Percentiles rank a stretch among this genome's conserved stretches.
These are phyloP conservation scores for Colletotrichum shisoi DNA, from an alignment of 2,329 filamentous ascomycete species.

Conservation along the genomic window DNA sequence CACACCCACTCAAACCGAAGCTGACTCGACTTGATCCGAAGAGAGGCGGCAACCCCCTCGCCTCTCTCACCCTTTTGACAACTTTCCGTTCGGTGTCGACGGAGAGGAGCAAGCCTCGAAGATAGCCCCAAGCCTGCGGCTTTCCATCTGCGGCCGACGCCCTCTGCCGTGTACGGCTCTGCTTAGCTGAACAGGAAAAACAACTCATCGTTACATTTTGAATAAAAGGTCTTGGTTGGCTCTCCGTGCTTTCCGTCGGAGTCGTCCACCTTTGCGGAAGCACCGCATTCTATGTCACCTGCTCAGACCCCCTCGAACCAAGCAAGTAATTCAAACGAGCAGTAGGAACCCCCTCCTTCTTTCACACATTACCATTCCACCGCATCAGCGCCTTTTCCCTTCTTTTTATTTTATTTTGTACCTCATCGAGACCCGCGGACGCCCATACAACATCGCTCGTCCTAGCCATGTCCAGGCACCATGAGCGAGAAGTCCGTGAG, in stretches of 20 bases:
- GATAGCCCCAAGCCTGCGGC: background rate
- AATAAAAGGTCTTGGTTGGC: constrained; percentile 1
- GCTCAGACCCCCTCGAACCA: background rate
- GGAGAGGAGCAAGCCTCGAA: background rate
- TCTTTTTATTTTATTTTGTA: too few species aligned
- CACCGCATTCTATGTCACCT: background rate
- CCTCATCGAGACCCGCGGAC: background rate
- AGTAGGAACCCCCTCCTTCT: background rate
- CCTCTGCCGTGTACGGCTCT: background rate
- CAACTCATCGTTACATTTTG: background rate
- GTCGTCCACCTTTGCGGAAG: background rate
- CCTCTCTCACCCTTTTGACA: background rate
- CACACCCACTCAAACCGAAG: constrained; percentile 2
- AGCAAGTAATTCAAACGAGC: background rate
- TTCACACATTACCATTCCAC: background rate
- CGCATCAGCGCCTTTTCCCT: too few species aligned
- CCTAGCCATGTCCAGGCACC: constrained; percentile 42
- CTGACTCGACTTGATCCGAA: background rate
- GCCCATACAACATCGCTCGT: too few species aligned
- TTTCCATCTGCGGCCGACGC: background rate
- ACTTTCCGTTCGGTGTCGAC: background rate
- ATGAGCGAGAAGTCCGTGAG: constrained; percentile 47
- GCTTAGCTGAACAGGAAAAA: background rate
- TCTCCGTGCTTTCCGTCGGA: background rate
- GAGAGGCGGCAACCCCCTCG: background rate